Evolutionary conservation across 148 eudicot species (phyloP).

Genomic region (Vaccinium corymbosum): DNA sequence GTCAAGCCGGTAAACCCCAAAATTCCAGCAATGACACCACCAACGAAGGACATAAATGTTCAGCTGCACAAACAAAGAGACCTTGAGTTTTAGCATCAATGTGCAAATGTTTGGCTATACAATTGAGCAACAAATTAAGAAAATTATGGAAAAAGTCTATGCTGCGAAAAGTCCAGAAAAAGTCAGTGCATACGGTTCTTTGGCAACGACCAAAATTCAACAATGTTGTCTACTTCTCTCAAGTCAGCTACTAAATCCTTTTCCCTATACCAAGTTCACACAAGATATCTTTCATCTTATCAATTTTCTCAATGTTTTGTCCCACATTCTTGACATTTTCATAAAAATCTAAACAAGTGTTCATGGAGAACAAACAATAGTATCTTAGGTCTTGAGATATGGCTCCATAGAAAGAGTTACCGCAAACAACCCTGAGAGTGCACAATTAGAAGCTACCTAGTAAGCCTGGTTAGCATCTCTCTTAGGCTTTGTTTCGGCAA

Average conservation of each 20-base stretch:
- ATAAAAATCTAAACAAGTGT: too few species aligned
- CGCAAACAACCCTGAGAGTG: too few species aligned
- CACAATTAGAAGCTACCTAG: too few species aligned
- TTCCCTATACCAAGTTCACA: neutral
- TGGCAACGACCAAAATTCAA: neutral
- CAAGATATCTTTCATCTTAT: neutral
- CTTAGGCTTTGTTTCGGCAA: too few species aligned
- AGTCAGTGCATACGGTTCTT: neutral
- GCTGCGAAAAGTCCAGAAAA: neutral
- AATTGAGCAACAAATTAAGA: neutral
- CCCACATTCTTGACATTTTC: too few species aligned
- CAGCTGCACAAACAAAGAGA: conserved; percentile 56
- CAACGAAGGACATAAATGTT: conserved; percentile 83
- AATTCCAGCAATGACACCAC: conserved; percentile 84
- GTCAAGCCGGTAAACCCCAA: conserved; percentile 55
- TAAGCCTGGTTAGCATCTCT: too few species aligned
- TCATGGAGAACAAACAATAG: too few species aligned
- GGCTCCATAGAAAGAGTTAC: too few species aligned
- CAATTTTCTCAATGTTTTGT: neutral
- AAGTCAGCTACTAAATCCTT: neutral
- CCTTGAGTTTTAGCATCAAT: neutral
- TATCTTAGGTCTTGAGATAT: too few species aligned
- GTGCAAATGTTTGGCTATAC: neutral
- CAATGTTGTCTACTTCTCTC: neutral
- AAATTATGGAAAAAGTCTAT: neutral